Percentiles rank a stretch among this genome's conserved stretches.
Evolutionary conservation across 345 rosid genomes (phyloP).

Genomic region (Pistacia atlantica): DNA sequence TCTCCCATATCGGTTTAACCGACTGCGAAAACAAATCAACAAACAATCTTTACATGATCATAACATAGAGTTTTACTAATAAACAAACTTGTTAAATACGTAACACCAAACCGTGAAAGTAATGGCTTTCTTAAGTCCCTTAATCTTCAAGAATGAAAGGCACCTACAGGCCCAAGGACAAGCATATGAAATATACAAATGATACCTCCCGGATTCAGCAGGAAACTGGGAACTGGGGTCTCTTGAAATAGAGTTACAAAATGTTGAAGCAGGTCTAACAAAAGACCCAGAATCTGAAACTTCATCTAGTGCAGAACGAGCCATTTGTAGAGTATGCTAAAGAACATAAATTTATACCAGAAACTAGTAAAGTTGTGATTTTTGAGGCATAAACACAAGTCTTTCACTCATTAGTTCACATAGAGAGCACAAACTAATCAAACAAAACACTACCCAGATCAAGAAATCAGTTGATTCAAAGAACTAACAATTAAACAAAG

Average conservation of each 20-base stretch:
- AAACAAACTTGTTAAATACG: neutral
- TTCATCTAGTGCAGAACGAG: slow-evolving; percentile 80
- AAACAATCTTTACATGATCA: neutral
- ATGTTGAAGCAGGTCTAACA: slow-evolving; percentile 75
- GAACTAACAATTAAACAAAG: neutral
- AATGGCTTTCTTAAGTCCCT: slow-evolving; percentile 81
- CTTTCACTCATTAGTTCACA: too few species aligned
- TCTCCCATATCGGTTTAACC: slow-evolving; percentile 83
- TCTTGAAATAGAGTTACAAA: slow-evolving; percentile 65
- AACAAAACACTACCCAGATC: neutral
- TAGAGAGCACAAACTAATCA: neutral
- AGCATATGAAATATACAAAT: slow-evolving; percentile 89
- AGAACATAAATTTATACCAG: neutral
- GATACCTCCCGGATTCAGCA: slow-evolving; percentile 87
- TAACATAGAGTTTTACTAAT: neutral
- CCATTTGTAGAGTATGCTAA: slow-evolving; percentile 53
- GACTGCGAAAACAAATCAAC: slow-evolving; percentile 48
- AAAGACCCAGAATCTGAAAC: slow-evolving; percentile 77
- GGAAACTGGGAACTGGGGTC: slow-evolving; percentile 70
- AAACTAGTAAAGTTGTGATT: too few species aligned
- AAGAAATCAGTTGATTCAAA: neutral
- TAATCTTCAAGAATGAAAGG: slow-evolving; percentile 70
- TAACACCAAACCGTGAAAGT: slow-evolving; percentile 64
- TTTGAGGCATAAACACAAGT: too few species aligned
- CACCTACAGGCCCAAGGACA: slow-evolving; percentile 97